Conservation (phyloP, 2,329 filamentous ascomycete genomes). For the Colletotrichum tabaci region DNA sequence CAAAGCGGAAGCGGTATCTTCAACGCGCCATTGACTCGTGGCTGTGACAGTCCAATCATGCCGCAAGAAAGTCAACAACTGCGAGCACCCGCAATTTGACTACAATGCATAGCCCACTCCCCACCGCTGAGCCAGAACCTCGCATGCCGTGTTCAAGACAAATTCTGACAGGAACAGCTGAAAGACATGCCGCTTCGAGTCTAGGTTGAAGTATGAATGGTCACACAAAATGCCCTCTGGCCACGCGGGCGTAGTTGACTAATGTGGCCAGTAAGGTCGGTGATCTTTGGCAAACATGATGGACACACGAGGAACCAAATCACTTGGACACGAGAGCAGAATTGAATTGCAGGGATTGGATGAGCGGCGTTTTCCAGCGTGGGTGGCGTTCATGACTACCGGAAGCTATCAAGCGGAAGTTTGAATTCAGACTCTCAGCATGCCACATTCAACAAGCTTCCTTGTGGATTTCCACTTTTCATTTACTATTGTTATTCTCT, state of each 20-base stretch:
- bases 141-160: constrained; percentile 29
- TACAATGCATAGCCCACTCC: neutral
- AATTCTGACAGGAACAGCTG: constrained; percentile 30
- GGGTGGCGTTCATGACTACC: constrained; percentile 12
- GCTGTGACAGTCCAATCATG: constrained; percentile 14
- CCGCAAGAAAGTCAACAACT: constrained; percentile 5
- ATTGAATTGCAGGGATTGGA: neutral
- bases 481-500: neutral
- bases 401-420: constrained; percentile 2
- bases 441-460: too few species aligned
- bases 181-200: constrained; percentile 3
- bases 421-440: neutral
- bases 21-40: constrained; percentile 25
- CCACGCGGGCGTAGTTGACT: constrained; percentile 8
- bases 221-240: constrained; percentile 2
- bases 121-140: neutral
- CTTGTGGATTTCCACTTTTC: too few species aligned
- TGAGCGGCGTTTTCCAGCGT: constrained; percentile 11
- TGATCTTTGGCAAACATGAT: constrained; percentile 2
- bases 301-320: neutral
- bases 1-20: constrained; percentile 14
- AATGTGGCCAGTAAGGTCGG: neutral
- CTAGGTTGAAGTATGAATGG: neutral
- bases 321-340: neutral
- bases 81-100: constrained; percentile 21